Conservation (phyloP, 2,329 filamentous ascomycete species). For the Didymosphaeria variabile region DNA sequence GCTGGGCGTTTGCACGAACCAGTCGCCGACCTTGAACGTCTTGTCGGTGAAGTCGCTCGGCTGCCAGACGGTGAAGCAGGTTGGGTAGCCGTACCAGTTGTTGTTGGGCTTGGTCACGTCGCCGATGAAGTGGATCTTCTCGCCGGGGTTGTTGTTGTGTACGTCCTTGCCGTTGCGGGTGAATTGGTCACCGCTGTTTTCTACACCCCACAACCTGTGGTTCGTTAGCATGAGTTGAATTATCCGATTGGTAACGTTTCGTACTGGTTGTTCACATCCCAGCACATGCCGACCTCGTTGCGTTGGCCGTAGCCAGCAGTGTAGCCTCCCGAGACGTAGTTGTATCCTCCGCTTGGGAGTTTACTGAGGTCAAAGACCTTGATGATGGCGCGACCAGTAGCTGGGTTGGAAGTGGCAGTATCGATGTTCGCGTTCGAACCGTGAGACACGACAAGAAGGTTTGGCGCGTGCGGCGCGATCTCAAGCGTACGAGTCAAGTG, state of each 20-base stretch:
- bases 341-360: constrained; percentile 50
- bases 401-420: constrained; percentile 56
- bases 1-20: constrained; percentile 46
- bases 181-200: constrained; percentile 74
- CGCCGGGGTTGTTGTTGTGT: constrained; percentile 73
- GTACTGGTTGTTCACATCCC: constrained; percentile 58
- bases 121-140: constrained; percentile 77
- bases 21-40: constrained; percentile 58
- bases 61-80: constrained; percentile 73
- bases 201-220: constrained; percentile 60
- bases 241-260: constrained; percentile 43
- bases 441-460: constrained; percentile 69
- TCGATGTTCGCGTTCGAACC: constrained; percentile 73
- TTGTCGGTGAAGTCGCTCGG: constrained; percentile 59
- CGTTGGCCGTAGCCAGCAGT: constrained; percentile 72
- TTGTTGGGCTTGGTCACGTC: constrained; percentile 55
- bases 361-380: constrained; percentile 65
- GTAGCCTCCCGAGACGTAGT: constrained; percentile 61
- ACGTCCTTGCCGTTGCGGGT: constrained; percentile 67
- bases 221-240: constrained; percentile 8
- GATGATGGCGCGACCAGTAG: constrained; percentile 70
- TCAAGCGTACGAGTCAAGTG: constrained; percentile 74
- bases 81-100: constrained; percentile 74
- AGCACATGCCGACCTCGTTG: constrained; percentile 72
- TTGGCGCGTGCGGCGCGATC: constrained; percentile 63